Evolutionary conservation across 805 yeast species (phyloP).

Genomic region (Lipomyces sp.): DNA sequence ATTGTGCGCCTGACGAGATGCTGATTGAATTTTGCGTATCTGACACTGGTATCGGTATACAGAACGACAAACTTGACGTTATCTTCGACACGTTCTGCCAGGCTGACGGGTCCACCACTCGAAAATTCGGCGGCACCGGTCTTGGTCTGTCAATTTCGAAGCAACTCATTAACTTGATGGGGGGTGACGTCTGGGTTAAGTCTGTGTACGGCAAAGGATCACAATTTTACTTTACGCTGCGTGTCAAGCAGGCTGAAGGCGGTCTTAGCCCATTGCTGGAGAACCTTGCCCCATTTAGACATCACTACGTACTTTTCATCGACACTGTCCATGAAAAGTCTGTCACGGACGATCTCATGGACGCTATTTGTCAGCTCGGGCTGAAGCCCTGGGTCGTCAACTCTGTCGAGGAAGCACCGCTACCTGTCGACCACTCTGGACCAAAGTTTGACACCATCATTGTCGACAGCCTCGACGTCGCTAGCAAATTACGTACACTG

Average conservation of each 20-base stretch:
- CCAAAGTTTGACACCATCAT: constrained; percentile 76
- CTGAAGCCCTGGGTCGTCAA: constrained; percentile 66
- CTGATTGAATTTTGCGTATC: constrained; percentile 83
- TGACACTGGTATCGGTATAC: constrained; percentile 89
- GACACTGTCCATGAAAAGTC: constrained; percentile 63
- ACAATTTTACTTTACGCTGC: constrained; percentile 77
- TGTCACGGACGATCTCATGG: constrained; percentile 57
- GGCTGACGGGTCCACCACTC: constrained; percentile 91
- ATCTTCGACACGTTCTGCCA: constrained; percentile 91
- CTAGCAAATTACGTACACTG: constrained; percentile 66
- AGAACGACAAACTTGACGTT: constrained; percentile 78
- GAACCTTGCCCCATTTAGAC: constrained; percentile 69
- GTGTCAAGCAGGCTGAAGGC: constrained; percentile 72
- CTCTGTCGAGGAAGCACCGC: constrained; percentile 58
- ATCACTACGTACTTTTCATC: constrained; percentile 71
- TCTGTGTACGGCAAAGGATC: constrained; percentile 82
- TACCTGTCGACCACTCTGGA: constrained; percentile 42
- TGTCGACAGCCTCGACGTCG: constrained; percentile 78
- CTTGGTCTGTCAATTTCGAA: constrained; percentile 86
- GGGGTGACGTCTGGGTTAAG: constrained; percentile 91
- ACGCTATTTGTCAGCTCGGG: constrained; percentile 58
- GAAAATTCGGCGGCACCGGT: constrained; percentile 94
- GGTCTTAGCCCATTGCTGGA: constrained; percentile 68
- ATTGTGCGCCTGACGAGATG: constrained; percentile 48
- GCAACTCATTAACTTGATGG: constrained; percentile 86